Evolutionary conservation across 805 yeast species (phyloP), one percentile per base, ranked within the genome.

Genomic region (Candida cerambycidarum): DNA sequence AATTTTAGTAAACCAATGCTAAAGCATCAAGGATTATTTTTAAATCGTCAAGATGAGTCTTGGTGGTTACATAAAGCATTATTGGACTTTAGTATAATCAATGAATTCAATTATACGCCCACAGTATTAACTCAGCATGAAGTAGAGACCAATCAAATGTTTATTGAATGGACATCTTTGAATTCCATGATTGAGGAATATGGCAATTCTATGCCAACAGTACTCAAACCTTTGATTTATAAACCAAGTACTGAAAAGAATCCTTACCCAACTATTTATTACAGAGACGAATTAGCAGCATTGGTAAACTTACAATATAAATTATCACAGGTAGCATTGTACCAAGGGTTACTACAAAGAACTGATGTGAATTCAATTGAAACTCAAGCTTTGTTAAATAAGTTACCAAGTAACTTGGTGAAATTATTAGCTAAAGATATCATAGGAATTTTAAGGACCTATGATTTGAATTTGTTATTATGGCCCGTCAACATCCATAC

Each of bases 401-500:
- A 53, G 27, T 61, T 56, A 44, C 61, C 69, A 1, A 40, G 52
- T 2, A 53, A 58, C 23, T 61, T 57, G 42, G 45, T 51, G 7
- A 57, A 57, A 24, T 52, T 55, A 13, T 35, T 64, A 14, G 63
- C 72, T 15, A 57, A 57, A 41, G 73, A 68, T 27, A 54, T 67
- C 6, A 55, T 68, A 28, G 75, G 74, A 2, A 66, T 69, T 23
- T 45, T 69, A 50, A 58, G 57, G 40, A 63, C 72, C 2, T 69
- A 69, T 42, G 70, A 67, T 28, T 42, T 54, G 11, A 67, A 63
- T 44, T 30, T 55, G 28, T 42, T 46, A 23, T 51, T 69, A 23
- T 67, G 72, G 72, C 59, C 71, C 1, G 57, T 62, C 19, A 63
- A 58, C 44, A 55, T 65, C 13, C 72, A 67, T 43, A 56, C 63